Base-by-base conservation (phyloP, 169 alveolate genomes). In the Amoebophrya sp. region DNA sequence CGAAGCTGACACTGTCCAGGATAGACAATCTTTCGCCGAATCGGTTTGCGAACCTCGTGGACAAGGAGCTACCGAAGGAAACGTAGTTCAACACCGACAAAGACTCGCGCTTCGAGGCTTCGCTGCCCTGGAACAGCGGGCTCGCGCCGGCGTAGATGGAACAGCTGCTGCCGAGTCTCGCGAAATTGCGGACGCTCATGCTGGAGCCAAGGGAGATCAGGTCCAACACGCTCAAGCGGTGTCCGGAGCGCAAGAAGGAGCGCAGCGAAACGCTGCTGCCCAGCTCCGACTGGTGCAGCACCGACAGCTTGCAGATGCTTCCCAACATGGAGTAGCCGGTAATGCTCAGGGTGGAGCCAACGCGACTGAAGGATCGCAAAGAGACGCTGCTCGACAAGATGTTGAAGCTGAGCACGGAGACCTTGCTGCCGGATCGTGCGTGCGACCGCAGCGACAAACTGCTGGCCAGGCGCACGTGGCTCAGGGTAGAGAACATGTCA, bases 231-330 rank as follows among this genome's bases (percentile, higher is more conserved):
- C 53, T 34, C 0, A 89, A 41, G 34, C 54, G 24, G 23, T 33
- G 18, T 14, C 90, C 40, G 41, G 39, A 26, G 33, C 90, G 90
- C 24, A 47, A 29, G 39, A 33, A 29, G 10, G 41, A 3, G 40
- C 91, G 47, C 39, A 89, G 54, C 36, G 65, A 39, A 36, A 89
- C 77, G 65, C 65, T 89, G 34, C 65, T 39, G 54, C 91, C 91
- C 39, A 89, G 10, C 38, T 33, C 36, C 65, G 29, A 34, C 77
- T 18, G 41, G 65, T 40, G 3, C 53, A 39, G 39, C 76, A 40
- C 65, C 14, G 76, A 39, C 0, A 89, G 0, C 39, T 40, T 39
- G 65, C 36, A n/a, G 41, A 54, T 76, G 76, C 91, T 89, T 33
- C 54, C 0, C 90, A 89, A 47, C 29, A 36, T 41, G 53, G 24